These are phyloP conservation scores for Cladosporium sphaerospermum DNA, from an alignment of 2,329 filamentous ascomycete species.

Conservation along the genomic window DNA sequence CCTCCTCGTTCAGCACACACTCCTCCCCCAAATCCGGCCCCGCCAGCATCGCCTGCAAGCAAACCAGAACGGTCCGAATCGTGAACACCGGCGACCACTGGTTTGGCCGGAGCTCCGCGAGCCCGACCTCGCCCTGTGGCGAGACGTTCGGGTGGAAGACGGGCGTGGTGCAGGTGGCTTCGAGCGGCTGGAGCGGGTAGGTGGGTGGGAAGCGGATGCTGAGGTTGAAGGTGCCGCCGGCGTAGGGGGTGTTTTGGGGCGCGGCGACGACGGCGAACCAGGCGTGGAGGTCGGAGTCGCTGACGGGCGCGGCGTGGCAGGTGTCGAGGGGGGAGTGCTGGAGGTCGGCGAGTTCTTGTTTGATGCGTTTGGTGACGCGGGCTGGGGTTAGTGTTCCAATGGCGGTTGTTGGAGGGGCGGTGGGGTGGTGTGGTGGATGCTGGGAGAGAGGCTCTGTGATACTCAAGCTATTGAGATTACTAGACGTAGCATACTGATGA, in stretches of 20 bases:
- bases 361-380: neutral
- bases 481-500: too few species aligned
- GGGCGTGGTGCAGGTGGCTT: slow-evolving; percentile 99
- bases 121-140: slow-evolving; percentile 97
- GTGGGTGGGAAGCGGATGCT: slow-evolving; percentile 98
- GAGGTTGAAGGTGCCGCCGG: slow-evolving; percentile 96
- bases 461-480: too few species aligned
- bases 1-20: neutral
- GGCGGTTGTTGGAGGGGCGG: too few species aligned
- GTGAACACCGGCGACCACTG: slow-evolving; percentile 98
- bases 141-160: slow-evolving; percentile 99
- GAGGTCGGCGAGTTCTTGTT: slow-evolving; percentile 72
- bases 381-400: too few species aligned
- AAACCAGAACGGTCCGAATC: slow-evolving; percentile 43
- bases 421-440: too few species aligned
- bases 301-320: slow-evolving; percentile 93
- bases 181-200: slow-evolving; percentile 99
- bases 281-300: slow-evolving; percentile 54
- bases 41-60: neutral
- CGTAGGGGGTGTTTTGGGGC: slow-evolving; percentile 93
- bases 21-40: neutral
- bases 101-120: slow-evolving; percentile 93
- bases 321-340: slow-evolving; percentile 96
- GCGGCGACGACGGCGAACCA: slow-evolving; percentile 99
- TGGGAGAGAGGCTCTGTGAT: too few species aligned